Evolutionary conservation across 176 grass and related monocot species (phyloP).

Genomic region (Paspalum vaginatum): DNA sequence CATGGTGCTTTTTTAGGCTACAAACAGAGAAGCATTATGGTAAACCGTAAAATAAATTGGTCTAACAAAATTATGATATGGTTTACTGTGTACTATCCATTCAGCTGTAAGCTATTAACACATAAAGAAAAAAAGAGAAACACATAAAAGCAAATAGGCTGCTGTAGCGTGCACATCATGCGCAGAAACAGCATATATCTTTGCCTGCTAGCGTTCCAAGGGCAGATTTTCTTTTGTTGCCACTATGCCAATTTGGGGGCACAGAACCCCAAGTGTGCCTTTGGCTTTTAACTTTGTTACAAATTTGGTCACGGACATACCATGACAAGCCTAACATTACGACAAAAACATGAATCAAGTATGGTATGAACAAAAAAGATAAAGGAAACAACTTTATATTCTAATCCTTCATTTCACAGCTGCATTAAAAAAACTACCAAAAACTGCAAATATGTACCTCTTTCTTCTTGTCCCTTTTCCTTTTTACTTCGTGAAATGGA

Average conservation of each 20-base stretch:
- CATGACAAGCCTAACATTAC: neutral
- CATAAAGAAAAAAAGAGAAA: neutral
- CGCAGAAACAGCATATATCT: neutral
- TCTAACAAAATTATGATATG: neutral
- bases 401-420: neutral
- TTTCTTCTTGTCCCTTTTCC: conserved; percentile 85
- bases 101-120: neutral
- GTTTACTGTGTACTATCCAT: neutral
- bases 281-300: neutral
- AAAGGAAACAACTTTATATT: neutral
- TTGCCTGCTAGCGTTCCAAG: neutral
- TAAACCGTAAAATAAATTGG: neutral
- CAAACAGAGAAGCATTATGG: neutral
- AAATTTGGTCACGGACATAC: neutral
- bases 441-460: conserved; percentile 63
- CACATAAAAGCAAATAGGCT: neutral
- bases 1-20: neutral
- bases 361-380: conserved; percentile 2
- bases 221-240: neutral
- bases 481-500: conserved; percentile 92
- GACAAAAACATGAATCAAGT: neutral
- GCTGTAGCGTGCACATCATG: neutral
- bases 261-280: neutral
- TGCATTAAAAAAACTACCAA: neutral
- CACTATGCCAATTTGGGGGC: neutral